phyloP scores from a whole-genome alignment of 208 protist species.

The Trypanosoma caninum region DNA sequence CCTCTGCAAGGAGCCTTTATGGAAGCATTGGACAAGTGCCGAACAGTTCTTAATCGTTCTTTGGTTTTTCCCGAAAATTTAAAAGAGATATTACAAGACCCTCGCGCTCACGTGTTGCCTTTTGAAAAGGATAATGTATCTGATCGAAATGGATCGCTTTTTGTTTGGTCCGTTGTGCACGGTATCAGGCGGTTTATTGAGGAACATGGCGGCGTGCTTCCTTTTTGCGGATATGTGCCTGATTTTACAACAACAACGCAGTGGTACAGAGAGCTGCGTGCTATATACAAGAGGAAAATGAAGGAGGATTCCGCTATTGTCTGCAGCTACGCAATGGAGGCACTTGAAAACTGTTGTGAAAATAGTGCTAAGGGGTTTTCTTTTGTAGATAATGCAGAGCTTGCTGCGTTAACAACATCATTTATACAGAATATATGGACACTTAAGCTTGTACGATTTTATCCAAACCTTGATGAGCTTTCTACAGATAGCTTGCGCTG shows the following conservation, averaged over 20 bases:
- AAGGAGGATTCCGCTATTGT: conserved; percentile 35
- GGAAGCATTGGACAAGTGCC: conserved; percentile 58
- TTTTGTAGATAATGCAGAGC: neutral
- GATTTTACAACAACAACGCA: conserved; percentile 95
- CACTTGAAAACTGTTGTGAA: conserved; percentile 2
- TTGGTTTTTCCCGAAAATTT: conserved; percentile 22
- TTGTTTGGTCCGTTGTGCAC: conserved; percentile 26
- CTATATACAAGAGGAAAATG: conserved; percentile 66
- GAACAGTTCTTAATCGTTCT: conserved; percentile 42
- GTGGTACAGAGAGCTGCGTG: conserved; percentile 89
- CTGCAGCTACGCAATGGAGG: conserved; percentile 25
- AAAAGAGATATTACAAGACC: conserved; percentile 26
- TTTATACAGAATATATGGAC: conserved; percentile 50
- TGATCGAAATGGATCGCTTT: conserved; percentile 31
- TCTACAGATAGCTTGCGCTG: neutral
- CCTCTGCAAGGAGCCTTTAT: conserved; percentile 50
- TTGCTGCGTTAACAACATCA: neutral
- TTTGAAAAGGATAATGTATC: too few species aligned
- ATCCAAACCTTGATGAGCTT: conserved; percentile 8
- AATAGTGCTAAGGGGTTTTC: neutral
- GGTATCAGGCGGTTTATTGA: conserved; percentile 28
- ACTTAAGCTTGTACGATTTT: conserved; percentile 28
- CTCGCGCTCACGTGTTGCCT: conserved; percentile 21
- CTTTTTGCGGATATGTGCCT: conserved; percentile 87
- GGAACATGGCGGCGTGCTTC: conserved; percentile 43